Conservation (phyloP, 495 filamentous ascomycete genomes). For the Tetracladium setigerum region DNA sequence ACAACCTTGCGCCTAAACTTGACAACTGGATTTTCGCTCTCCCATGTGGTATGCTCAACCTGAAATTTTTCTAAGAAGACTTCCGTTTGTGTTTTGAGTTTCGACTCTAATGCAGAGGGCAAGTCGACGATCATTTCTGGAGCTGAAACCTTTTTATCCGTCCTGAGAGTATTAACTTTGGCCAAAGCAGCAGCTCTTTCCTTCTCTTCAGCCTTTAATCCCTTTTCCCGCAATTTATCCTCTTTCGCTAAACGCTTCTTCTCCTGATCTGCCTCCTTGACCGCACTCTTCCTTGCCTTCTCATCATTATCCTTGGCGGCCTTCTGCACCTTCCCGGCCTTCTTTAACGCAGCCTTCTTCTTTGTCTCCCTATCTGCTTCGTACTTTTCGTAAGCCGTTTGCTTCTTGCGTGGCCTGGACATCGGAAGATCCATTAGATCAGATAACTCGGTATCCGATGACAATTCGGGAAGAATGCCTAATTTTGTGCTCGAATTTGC, state of each 20-base stretch:
- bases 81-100: slow-evolving; percentile 39
- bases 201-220: slow-evolving; percentile 57
- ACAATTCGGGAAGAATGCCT: slow-evolving; percentile 2
- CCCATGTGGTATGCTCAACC: slow-evolving; percentile 37
- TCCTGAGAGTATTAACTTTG: slow-evolving; percentile 68
- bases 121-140: slow-evolving; percentile 84
- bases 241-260: slow-evolving; percentile 38
- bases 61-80: slow-evolving; percentile 51
- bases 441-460: slow-evolving; percentile 16
- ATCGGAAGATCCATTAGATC: slow-evolving; percentile 2
- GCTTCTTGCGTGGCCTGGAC: slow-evolving; percentile 8
- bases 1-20: slow-evolving; percentile 69
- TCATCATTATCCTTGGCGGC: slow-evolving; percentile 25
- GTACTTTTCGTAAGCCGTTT: slow-evolving; percentile 23
- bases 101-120: slow-evolving; percentile 43
- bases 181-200: slow-evolving; percentile 59
- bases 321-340: background rate
- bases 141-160: slow-evolving; percentile 66
- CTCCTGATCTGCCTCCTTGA: slow-evolving; percentile 48
- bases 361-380: slow-evolving; percentile 29
- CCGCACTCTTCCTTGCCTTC: slow-evolving; percentile 14
- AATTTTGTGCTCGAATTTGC: background rate
- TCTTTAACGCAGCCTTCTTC: slow-evolving; percentile 24
- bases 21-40: slow-evolving; percentile 47
- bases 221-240: slow-evolving; percentile 41